phyloP scores from a whole-genome alignment of 495 filamentous ascomycete genomes.

The Xeromyces bisporus region DNA sequence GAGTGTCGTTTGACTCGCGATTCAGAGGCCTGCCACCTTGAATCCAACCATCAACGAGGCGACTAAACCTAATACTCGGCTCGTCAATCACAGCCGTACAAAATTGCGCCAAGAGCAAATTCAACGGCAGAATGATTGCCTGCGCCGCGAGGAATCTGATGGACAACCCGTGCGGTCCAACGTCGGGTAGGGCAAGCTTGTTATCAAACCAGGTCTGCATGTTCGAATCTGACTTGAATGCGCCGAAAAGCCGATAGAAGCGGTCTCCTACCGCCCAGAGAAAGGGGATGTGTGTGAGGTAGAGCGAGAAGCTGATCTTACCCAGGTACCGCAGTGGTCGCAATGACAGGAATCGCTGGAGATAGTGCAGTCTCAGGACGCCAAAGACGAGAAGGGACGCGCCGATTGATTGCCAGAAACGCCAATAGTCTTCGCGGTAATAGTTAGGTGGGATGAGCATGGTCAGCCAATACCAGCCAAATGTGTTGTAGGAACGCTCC shows the following conservation, averaged over 20 bases:
- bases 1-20: too few relatives aligned
- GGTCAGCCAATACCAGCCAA: slow-evolving; percentile 1
- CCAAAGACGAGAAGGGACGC: slow-evolving; percentile 1
- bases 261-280: slow-evolving; percentile 1
- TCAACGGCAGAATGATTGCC: neutral
- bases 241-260: slow-evolving; percentile 2
- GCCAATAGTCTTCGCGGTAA: slow-evolving; percentile 1
- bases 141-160: neutral
- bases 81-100: neutral
- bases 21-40: too few relatives aligned
- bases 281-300: slow-evolving; percentile 2
- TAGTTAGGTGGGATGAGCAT: slow-evolving; percentile 1
- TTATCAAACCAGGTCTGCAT: slow-evolving; percentile 1
- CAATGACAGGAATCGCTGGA: slow-evolving; percentile 1
- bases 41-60: too few relatives aligned
- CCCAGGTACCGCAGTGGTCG: slow-evolving; percentile 2
- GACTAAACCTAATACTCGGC: neutral
- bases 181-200: slow-evolving; percentile 1
- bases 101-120: neutral
- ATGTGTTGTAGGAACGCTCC: slow-evolving; percentile 1
- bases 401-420: slow-evolving; percentile 3
- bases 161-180: slow-evolving; percentile 1
- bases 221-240: neutral
- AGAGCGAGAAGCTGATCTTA: slow-evolving; percentile 3
- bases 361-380: slow-evolving; percentile 1